Percentiles rank a stretch among this genome's conserved stretches.
Evolutionary conservation across 176 grass and related monocot genomes (phyloP).

Genomic region (Hordeum marinum): DNA sequence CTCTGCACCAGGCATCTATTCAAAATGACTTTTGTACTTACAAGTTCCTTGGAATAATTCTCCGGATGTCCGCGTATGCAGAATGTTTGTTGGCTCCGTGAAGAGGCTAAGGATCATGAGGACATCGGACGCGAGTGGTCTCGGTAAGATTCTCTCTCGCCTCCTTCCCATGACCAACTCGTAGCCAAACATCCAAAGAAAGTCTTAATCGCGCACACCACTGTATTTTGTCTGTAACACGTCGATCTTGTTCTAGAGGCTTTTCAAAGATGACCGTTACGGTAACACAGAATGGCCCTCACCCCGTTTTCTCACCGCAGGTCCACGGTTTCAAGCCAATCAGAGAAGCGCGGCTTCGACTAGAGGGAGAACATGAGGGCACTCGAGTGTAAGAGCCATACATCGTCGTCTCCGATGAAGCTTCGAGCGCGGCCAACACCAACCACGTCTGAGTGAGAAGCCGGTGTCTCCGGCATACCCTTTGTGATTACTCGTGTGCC

Average conservation of each 20-base stretch:
- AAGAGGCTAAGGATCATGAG: slow-evolving; percentile 84
- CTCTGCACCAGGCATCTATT: not conserved
- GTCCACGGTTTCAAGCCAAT: not conserved
- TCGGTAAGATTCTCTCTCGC: slow-evolving; percentile 36
- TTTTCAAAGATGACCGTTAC: too few species aligned
- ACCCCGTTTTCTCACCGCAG: not conserved
- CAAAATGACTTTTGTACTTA: not conserved
- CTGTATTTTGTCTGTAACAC: not conserved
- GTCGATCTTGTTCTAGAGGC: not conserved
- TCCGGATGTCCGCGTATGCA: slow-evolving; percentile 17
- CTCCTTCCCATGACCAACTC: not conserved
- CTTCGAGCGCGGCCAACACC: not conserved
- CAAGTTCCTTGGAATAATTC: not conserved
- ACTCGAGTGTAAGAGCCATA: not conserved
- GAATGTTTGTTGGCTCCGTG: slow-evolving; percentile 62
- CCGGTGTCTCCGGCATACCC: not conserved
- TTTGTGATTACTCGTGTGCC: slow-evolving; percentile 25
- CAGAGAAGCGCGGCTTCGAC: slow-evolving; percentile 22
- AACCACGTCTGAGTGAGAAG: not conserved
- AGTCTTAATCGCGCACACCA: not conserved
- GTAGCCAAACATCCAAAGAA: not conserved
- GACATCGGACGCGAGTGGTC: slow-evolving; percentile 45
- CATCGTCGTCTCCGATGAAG: slow-evolving; percentile 13
- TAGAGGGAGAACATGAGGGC: slow-evolving; percentile 11
- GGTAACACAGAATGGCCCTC: too few species aligned